Evolutionary conservation across 768 basidiomycete species (phyloP).

Genomic region (Boletus barrowsii): DNA sequence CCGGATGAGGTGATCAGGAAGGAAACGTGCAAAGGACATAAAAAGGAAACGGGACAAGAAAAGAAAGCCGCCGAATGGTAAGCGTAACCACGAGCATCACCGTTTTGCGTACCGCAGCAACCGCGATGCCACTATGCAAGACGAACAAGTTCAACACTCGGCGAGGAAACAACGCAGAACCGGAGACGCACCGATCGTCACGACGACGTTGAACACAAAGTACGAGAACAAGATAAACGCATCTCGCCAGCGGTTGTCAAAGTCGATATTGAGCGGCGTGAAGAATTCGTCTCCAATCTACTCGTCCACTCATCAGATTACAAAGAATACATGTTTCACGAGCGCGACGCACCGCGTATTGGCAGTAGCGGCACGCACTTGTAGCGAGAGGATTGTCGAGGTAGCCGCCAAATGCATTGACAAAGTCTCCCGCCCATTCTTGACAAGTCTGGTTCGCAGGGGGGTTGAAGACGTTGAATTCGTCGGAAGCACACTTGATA

Average conservation of each 20-base stretch:
- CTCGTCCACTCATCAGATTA: not conserved
- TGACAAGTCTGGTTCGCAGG: conserved; percentile 72
- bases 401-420: conserved; percentile 64
- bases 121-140: conserved; percentile 55
- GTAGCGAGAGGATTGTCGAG: conserved; percentile 64
- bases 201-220: conserved; percentile 68
- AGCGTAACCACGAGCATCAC: conserved; percentile 3
- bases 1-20: not conserved
- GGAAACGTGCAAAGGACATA: not conserved
- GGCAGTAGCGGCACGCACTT: conserved; percentile 67
- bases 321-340: not conserved
- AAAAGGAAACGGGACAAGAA: not conserved
- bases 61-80: not conserved
- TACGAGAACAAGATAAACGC: conserved; percentile 63
- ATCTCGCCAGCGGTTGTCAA: conserved; percentile 63
- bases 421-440: conserved; percentile 69
- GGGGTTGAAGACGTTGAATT: conserved; percentile 70
- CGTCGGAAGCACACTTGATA: conserved; percentile 62
- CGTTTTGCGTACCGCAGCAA: conserved; percentile 72
- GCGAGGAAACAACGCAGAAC: not conserved
- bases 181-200: conserved; percentile 45
- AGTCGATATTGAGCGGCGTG: conserved; percentile 63
- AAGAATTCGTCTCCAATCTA: conserved; percentile 69
- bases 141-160: not conserved
- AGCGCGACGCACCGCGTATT: conserved; percentile 40